Base-by-base conservation (phyloP, 148 eudicot species). In the Rheum nobile region DNA sequence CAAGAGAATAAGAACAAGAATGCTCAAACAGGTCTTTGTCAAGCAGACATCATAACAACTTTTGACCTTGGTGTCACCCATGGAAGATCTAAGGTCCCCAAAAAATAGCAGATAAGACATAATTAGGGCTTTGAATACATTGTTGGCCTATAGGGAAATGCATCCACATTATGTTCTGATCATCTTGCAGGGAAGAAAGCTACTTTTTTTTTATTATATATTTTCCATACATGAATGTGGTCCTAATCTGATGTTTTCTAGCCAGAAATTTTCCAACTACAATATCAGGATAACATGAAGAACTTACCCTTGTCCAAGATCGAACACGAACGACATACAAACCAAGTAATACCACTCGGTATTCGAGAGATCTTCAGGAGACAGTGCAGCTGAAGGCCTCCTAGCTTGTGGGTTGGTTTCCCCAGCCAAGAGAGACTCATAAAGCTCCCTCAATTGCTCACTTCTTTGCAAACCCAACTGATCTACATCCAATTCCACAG, bases 301-400 rank as follows among this genome's bases (percentile, higher is more conserved):
- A 32, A 37, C 61, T 80, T 83, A 90, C 92, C 90, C 87, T 83
- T 90, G 84, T 75, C 84, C 87, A n/a, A 55, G 70, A 57, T 69
- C 77, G 84, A 85, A 88, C 1, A 80, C 61, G 71, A 85, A 88
- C 0, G 92, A 86, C 92, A 90, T 88, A 84, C 92, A 88, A 72
- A 88, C 87, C 86, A 90, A 81, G 88, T 83, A 88, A 47, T 83
- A 88, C 92, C 92, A 90, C 84, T 90, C 91, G 4, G 87, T 72
- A 76, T 88, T 83, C 0, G 88, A 79, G 41, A 90, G 90, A 76
- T 90, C 96, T 83, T 90, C 92, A 10, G 96, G 96, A 37, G 92
- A 86, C 72, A 90, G 82, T 32, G 96, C 79, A 76, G 92, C 90
- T 6, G 90, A 80, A 39, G 91, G 92, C 83, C 96, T 82, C 71